These are phyloP conservation scores for Colletotrichum sansevieriae DNA, from an alignment of 2,329 filamentous ascomycete genomes.

Conservation along the genomic window DNA sequence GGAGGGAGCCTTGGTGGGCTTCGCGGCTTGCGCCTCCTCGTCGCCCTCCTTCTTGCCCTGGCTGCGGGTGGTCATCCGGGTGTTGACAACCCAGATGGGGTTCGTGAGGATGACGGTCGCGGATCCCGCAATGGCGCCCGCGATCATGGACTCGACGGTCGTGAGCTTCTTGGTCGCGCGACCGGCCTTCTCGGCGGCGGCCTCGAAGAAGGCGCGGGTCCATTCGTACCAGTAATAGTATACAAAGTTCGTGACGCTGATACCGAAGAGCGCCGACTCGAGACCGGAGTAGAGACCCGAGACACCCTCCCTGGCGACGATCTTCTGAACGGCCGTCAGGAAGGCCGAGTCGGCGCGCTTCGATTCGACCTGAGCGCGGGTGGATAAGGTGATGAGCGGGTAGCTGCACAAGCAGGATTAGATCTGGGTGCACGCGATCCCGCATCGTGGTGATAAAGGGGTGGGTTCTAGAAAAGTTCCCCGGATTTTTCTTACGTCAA, in stretches of 20 bases:
- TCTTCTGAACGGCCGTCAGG: slow-evolving; percentile 83
- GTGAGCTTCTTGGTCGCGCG: slow-evolving; percentile 85
- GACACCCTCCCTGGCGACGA: slow-evolving; percentile 92
- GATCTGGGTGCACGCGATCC: slow-evolving; percentile 10
- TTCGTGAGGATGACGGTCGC: slow-evolving; percentile 97
- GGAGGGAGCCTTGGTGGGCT: slow-evolving; percentile 68
- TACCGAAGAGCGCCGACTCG: slow-evolving; percentile 94
- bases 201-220: slow-evolving; percentile 88
- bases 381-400: slow-evolving; percentile 96
- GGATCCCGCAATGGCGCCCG: slow-evolving; percentile 91
- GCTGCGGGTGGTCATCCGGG: slow-evolving; percentile 93
- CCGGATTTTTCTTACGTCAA: slow-evolving; percentile 77
- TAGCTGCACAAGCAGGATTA: slow-evolving; percentile 69
- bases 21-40: slow-evolving; percentile 57
- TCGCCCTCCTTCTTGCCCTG: slow-evolving; percentile 50
- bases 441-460: not conserved
- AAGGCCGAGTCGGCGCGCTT: slow-evolving; percentile 90
- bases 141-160: slow-evolving; percentile 93
- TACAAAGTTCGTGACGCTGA: slow-evolving; percentile 98
- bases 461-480: slow-evolving; percentile 6
- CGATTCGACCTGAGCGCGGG: slow-evolving; percentile 96
- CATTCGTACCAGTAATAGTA: slow-evolving; percentile 99
- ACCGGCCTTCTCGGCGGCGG: slow-evolving; percentile 78
- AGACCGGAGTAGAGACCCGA: slow-evolving; percentile 92
- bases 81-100: slow-evolving; percentile 99